A percentile compares a stretch with the other conserved stretches of the same genome.
Evolutionary conservation across 345 rosid genomes (phyloP).

Genomic region (Corymbia maculata): DNA sequence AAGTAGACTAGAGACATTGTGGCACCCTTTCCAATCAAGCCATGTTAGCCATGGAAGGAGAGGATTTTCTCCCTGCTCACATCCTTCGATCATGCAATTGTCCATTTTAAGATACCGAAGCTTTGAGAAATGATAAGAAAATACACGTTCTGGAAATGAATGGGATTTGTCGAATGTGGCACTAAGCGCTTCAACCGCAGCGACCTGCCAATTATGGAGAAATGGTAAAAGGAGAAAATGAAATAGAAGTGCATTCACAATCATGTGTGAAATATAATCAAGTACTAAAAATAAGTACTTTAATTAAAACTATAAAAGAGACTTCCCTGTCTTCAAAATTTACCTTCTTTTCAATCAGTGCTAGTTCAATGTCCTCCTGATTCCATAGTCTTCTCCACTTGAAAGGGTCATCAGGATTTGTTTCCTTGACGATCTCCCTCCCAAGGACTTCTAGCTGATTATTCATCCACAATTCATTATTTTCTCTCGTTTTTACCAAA

Average conservation of each 20-base stretch:
- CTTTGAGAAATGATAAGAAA: accelerated
- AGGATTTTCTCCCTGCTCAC: background rate
- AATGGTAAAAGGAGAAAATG: background rate
- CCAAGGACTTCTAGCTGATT: background rate
- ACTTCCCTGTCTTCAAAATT: background rate
- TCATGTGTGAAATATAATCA: background rate
- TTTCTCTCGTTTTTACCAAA: background rate
- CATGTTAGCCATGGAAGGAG: background rate
- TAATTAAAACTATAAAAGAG: no score
- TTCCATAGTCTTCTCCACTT: background rate
- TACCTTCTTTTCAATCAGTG: background rate
- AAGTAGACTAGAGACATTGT: background rate
- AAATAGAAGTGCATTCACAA: background rate
- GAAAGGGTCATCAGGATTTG: background rate
- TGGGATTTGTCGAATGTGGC: background rate
- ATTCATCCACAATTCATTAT: background rate
- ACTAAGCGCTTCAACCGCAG: background rate
- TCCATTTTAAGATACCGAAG: background rate
- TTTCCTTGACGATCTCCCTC: background rate
- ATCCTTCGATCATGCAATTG: background rate
- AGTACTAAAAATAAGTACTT: background rate
- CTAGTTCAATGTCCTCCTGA: background rate
- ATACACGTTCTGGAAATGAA: background rate
- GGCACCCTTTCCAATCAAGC: background rate
- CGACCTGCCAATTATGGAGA: background rate